These are phyloP conservation scores for Colletotrichum lentis DNA, from an alignment of 2,329 filamentous ascomycete genomes.

Conservation along the genomic window DNA sequence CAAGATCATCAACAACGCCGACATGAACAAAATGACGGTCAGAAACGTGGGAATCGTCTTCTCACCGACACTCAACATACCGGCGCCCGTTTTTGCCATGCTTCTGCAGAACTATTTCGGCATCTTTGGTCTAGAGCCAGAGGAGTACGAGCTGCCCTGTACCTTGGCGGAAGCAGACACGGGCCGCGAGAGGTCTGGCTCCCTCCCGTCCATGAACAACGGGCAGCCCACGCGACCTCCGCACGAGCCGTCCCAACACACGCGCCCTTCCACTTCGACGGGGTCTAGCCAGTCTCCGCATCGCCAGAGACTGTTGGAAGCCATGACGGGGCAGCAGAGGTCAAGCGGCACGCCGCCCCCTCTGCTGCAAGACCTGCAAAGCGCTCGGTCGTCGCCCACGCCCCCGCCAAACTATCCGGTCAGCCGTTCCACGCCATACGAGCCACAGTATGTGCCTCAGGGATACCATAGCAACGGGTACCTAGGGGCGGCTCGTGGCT, in stretches of 20 bases:
- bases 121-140: conserved; percentile 80
- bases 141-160: conserved; percentile 67
- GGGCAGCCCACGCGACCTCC: conserved; percentile 43
- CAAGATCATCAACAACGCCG: conserved; percentile 88
- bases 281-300: conserved; percentile 61
- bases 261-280: conserved; percentile 59
- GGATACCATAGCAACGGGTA: conserved; percentile 41
- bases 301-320: conserved; percentile 57
- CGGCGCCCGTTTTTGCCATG: conserved; percentile 90
- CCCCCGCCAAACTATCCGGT: conserved; percentile 49
- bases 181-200: conserved; percentile 42
- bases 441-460: conserved; percentile 52
- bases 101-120: conserved; percentile 89
- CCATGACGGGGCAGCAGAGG: conserved; percentile 47
- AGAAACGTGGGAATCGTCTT: conserved; percentile 98
- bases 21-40: conserved; percentile 97
- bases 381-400: conserved; percentile 53
- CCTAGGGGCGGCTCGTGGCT: conserved; percentile 40
- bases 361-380: conserved; percentile 46
- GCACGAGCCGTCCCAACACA: conserved; percentile 44
- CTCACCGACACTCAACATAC: conserved; percentile 95
- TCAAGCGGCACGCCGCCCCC: conserved; percentile 59
- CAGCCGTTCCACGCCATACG: conserved; percentile 51
- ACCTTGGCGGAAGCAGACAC: conserved; percentile 48
- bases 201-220: conserved; percentile 37